Conservation (phyloP, 116 monocot species). For the Thalassia testudinum region DNA sequence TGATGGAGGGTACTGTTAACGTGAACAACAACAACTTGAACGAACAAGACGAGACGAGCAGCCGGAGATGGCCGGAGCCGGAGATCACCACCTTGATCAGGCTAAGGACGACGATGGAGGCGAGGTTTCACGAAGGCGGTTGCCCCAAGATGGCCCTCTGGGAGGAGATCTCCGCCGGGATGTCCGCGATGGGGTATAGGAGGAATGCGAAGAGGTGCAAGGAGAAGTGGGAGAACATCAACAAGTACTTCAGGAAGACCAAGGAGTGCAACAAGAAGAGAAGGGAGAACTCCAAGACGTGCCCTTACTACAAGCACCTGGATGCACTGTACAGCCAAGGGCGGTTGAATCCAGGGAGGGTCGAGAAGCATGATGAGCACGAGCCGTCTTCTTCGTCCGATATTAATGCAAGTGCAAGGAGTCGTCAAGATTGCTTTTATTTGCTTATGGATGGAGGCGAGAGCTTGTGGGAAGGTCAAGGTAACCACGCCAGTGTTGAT, state of each 20-base stretch:
- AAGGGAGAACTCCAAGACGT: slow-evolving; percentile 29
- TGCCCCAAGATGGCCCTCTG: slow-evolving; percentile 26
- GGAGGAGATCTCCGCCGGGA: slow-evolving; percentile 32
- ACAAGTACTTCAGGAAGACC: slow-evolving; percentile 46
- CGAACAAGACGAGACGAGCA: not conserved
- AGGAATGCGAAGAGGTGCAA: slow-evolving; percentile 21
- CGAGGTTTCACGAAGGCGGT: slow-evolving; percentile 24
- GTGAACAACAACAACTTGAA: too few relatives aligned
- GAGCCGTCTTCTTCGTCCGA: too few relatives aligned
- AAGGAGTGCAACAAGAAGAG: slow-evolving; percentile 33
- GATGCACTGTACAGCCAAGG: slow-evolving; percentile 19
- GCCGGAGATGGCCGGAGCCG: slow-evolving; percentile 28
- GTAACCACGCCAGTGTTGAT: too few relatives aligned
- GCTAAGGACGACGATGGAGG: slow-evolving; percentile 19
- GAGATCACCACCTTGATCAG: slow-evolving; percentile 35
- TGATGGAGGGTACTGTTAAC: too few relatives aligned
- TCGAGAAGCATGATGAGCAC: too few relatives aligned
- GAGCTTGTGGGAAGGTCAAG: too few relatives aligned
- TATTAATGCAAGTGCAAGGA: too few relatives aligned
- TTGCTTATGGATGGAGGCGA: too few relatives aligned
- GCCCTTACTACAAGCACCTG: slow-evolving; percentile 37
- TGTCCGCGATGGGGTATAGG: slow-evolving; percentile 24
- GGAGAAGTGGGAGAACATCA: slow-evolving; percentile 35
- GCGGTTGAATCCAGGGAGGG: too few relatives aligned
- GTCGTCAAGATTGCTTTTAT: too few relatives aligned